Evolutionary conservation across 768 basidiomycete genomes (phyloP).

Genomic region (Kwoniella pini): DNA sequence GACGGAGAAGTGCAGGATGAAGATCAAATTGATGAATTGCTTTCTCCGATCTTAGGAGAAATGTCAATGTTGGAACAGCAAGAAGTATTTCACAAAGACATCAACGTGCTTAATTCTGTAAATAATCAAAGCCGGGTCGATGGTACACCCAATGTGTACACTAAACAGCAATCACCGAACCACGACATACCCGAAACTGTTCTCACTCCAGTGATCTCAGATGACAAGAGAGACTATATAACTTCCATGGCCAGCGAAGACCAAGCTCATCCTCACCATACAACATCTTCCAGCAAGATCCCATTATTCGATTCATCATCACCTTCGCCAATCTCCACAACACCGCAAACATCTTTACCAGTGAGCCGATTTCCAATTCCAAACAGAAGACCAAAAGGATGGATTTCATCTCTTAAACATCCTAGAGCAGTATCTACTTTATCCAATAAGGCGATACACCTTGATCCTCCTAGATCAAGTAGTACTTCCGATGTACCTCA

Average conservation of each 20-base stretch:
- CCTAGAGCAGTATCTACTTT: slow-evolving; percentile 4
- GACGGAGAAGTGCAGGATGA: neutral
- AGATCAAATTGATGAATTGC: neutral
- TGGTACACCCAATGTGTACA: too few species aligned
- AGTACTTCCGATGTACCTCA: neutral
- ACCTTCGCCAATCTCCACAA: neutral
- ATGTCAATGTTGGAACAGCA: neutral
- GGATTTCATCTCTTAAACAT: slow-evolving; percentile 19
- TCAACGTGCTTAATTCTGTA: too few species aligned
- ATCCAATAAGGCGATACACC: neutral
- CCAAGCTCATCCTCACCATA: too few species aligned
- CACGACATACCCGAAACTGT: neutral
- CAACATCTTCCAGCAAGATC: too few species aligned
- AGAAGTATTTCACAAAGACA: too few species aligned
- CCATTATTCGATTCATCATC: too few species aligned
- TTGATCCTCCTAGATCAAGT: slow-evolving; percentile 1
- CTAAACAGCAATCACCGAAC: too few species aligned
- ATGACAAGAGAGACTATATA: neutral
- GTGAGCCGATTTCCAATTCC: neutral
- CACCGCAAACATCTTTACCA: neutral
- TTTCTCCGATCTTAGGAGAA: neutral
- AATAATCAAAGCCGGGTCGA: too few species aligned
- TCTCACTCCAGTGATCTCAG: neutral
- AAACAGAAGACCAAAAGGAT: slow-evolving; percentile 15
- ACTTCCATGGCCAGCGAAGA: too few species aligned